phyloP scores from a whole-genome alignment of 2,329 filamentous ascomycete species.

The Claviceps monticola region DNA sequence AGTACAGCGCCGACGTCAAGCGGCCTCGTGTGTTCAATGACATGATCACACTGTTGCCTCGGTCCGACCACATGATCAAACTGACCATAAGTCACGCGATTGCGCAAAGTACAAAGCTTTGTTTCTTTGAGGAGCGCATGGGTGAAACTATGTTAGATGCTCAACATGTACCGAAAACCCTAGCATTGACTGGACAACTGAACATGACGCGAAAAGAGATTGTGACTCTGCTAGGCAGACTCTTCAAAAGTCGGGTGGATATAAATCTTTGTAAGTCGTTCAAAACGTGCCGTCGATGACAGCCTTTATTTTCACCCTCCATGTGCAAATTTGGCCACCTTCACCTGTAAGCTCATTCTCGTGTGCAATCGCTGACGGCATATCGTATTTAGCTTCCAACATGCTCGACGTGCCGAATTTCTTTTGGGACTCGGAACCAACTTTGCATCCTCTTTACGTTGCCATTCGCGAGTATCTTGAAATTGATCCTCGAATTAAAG shows the following conservation, averaged over 20 bases:
- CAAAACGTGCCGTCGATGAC: neutral
- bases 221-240: constrained; percentile 73
- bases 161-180: constrained; percentile 76
- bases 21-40: constrained; percentile 93
- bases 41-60: constrained; percentile 92
- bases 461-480: constrained; percentile 95
- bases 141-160: constrained; percentile 84
- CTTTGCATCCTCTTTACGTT: constrained; percentile 82
- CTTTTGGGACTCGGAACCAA: constrained; percentile 97
- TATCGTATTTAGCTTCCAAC: constrained; percentile 55
- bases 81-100: constrained; percentile 95
- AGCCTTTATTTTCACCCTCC: too few relatives aligned
- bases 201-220: constrained; percentile 89
- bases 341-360: neutral
- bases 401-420: constrained; percentile 94
- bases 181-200: constrained; percentile 79
- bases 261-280: constrained; percentile 78
- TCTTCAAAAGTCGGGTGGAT: constrained; percentile 91
- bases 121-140: constrained; percentile 94
- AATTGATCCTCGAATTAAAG: constrained; percentile 89
- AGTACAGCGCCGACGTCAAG: constrained; percentile 78
- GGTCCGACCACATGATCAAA: constrained; percentile 95
- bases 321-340: neutral
- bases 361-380: neutral
- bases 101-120: constrained; percentile 90